Base-by-base conservation (phyloP, 805 yeast genomes). In the Soucietia sequanensis region DNA sequence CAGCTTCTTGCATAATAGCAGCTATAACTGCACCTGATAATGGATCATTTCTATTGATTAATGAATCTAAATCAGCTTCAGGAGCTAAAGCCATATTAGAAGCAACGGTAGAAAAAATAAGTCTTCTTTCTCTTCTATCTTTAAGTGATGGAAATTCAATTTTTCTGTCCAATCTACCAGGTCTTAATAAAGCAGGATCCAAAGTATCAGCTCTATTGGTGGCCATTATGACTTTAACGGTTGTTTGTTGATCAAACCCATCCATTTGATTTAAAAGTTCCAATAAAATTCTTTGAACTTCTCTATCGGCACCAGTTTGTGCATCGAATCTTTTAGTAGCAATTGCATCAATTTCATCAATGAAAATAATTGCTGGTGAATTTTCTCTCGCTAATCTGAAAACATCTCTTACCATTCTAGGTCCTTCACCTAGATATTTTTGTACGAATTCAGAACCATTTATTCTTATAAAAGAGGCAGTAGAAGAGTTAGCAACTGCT, bases 1-100 rank as follows among this genome's bases (percentile, higher is more conserved):
- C 99, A 19, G 99, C 99, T 68, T 95, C 99, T 75, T 93, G 99
- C 99, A 93, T 93, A 49, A 93, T 91, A 12, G 99, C 99, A 11
- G 99, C 98, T 57, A 93, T 93, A 38, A 91, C 78, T 9, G 95
- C 99, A 56, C 99, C 99, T 23, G 96, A 87, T 39, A 95, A 71
- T 26, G 99, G 96, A 60, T 93, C 99, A 58, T 93, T 93, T 63
- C 99, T 84, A 51, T 89, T 79, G 49, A 93, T 91, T 50, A 93
- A 76, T 15, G 96, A 84, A 65, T 95, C 99, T 51, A 93, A 75
- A 60, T 93, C 99, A 34, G 80, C 95, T 65, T 93, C 99, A 17
- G 99, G 99, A 3, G 99, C 95, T 47, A 93, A 74, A 6, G 97
- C 84, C 99, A 93, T 93, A 56, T 84, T 88, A n/a, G 93, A 75